phyloP scores from a whole-genome alignment of 176 grass and related monocot species.

The bread wheat (Triticum aestivum) region DNA sequence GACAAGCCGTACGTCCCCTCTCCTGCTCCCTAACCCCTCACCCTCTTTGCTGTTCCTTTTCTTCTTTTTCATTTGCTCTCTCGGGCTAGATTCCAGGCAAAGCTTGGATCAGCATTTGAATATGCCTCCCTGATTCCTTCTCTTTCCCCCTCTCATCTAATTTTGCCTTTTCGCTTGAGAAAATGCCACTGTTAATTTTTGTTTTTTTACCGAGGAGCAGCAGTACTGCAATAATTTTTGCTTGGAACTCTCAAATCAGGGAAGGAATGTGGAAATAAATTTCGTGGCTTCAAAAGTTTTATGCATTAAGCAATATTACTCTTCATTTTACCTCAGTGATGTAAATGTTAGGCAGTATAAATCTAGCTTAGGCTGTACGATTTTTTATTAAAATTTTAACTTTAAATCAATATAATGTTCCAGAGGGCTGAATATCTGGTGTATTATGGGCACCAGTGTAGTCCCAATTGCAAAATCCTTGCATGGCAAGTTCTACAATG shows the following conservation, averaged over 20 bases:
- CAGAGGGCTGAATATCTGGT: slow-evolving; percentile 83
- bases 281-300: neutral
- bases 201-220: neutral
- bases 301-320: neutral
- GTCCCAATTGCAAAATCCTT: slow-evolving; percentile 54
- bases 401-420: neutral
- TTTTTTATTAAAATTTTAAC: too few relatives aligned
- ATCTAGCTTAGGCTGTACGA: neutral
- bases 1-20: slow-evolving; percentile 49
- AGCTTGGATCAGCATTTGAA: slow-evolving; percentile 25
- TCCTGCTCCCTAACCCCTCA: neutral
- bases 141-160: neutral
- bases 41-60: slow-evolving; percentile 2
- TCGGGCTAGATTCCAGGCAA: slow-evolving; percentile 26
- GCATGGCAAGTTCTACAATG: slow-evolving; percentile 75
- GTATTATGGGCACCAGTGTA: slow-evolving; percentile 50
- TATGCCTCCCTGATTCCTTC: slow-evolving; percentile 13
- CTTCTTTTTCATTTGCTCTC: neutral
- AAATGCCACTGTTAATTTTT: neutral
- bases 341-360: neutral
- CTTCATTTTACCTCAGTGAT: neutral
- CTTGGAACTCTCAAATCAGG: neutral
- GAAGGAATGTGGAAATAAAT: neutral
- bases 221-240: neutral
- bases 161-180: neutral